Evolutionary conservation across 352 stramenopile genomes (phyloP), one percentile per base, ranked within the genome.

Genomic region (Pythium vanterpoolii): DNA sequence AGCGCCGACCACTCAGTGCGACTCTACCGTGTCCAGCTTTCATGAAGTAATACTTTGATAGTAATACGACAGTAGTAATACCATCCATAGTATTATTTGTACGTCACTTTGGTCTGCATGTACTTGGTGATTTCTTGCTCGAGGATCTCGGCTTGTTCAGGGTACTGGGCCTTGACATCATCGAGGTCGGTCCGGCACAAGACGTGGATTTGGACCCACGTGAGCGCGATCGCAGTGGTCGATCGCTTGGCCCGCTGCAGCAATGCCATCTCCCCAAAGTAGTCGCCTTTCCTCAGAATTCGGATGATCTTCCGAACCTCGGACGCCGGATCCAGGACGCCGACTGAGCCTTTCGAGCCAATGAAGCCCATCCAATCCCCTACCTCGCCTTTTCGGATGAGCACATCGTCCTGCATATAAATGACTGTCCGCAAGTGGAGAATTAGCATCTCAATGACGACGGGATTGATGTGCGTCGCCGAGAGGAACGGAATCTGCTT

Each of bases 341-440:
- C 80, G 2, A 90, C 79, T 1, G 70, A 77, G 1, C 80, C 83
- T 60, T 86, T 89, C 14, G 76, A 87, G 16, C 79, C 79, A 45
- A 90, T 89, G 48, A 92, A 90, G 8, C 80, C 83, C 83, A 92
- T 92, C 83, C 83, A 92, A 62, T 92, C 80, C 11, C 83, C 78
- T 28, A 79, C 79, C 62, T 92, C 83, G n/a, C 80, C 80, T 57
- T 92, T 90, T 39, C 83, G 76, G 30, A 90, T 89, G 11, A 90
- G 55, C 16, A 92, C 72, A 50, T 92, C 83, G 56, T 89, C 83
- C 56, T 90, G 80, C 77, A 90, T 89, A 62, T 92, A 92, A 47
- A 88, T 88, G 28, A 89, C 71, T 0, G 80, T 89, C 21, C 79
- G 72, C 24, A 92, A 58, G 33, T 89, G 76, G 38, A 89, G 52